Percentiles rank a stretch among this genome's conserved stretches.
Evolutionary conservation across 2,329 filamentous ascomycete genomes (phyloP).

Genomic region (Fusarium verrucosum): DNA sequence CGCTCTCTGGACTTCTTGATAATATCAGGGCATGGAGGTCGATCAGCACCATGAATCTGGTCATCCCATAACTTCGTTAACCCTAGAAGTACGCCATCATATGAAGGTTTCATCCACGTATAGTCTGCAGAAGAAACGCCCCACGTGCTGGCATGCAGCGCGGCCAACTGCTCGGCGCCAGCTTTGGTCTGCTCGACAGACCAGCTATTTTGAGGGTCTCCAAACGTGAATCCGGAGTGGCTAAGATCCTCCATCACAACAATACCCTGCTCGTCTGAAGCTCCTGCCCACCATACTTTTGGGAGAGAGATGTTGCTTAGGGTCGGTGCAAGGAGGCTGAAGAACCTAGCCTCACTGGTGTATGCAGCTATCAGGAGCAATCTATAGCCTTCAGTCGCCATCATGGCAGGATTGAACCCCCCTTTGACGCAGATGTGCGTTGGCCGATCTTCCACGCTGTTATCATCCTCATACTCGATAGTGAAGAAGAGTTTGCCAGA

Average conservation of each 20-base stretch:
- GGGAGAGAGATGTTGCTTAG: neutral
- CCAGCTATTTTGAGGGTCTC: neutral
- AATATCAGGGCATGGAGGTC: conserved; percentile 1
- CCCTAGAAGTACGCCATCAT: conserved; percentile 13
- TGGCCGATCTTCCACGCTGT: neutral
- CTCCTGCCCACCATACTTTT: neutral
- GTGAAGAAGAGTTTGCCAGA: conserved; percentile 12
- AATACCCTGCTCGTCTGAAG: conserved; percentile 4
- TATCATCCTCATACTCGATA: neutral
- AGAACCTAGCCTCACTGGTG: conserved; percentile 5
- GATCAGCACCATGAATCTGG: neutral
- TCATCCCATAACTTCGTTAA: conserved; percentile 8
- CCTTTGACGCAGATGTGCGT: conserved; percentile 6
- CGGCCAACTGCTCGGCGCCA: conserved; percentile 15
- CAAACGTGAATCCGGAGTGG: conserved; percentile 2
- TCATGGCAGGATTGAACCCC: conserved; percentile 9
- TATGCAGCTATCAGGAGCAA: neutral
- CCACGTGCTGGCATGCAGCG: conserved; percentile 22
- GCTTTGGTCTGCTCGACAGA: neutral
- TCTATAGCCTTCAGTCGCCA: neutral
- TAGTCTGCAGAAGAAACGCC: neutral
- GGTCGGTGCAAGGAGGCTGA: neutral
- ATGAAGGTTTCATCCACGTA: conserved; percentile 6
- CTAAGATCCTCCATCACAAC: conserved; percentile 20
- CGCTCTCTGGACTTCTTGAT: conserved; percentile 8